These are phyloP conservation scores for Cetradonia linearis DNA, from an alignment of 495 filamentous ascomycete species.

Conservation along the genomic window DNA sequence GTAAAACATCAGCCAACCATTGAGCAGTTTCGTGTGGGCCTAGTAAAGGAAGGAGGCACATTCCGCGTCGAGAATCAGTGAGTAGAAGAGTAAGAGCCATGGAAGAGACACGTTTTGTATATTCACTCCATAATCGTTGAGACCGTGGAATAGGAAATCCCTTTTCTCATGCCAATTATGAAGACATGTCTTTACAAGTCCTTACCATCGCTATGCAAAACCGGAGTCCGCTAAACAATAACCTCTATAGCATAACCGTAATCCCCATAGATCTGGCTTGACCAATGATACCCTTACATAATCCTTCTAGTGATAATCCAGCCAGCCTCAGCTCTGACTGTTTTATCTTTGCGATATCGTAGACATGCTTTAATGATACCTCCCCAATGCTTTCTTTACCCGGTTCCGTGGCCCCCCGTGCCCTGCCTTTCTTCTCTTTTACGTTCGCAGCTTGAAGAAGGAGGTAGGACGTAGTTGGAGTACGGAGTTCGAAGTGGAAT, in stretches of 20 bases:
- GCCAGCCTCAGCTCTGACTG: slow-evolving; percentile 70
- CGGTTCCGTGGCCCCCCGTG: slow-evolving; percentile 67
- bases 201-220: slow-evolving; percentile 11
- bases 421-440: slow-evolving; percentile 60
- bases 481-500: slow-evolving; percentile 88
- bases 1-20: slow-evolving; percentile 21
- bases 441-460: slow-evolving; percentile 76
- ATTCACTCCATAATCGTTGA: background rate
- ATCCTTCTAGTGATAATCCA: slow-evolving; percentile 65
- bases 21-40: slow-evolving; percentile 16
- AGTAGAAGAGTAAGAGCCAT: background rate
- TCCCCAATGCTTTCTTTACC: slow-evolving; percentile 71
- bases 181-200: background rate
- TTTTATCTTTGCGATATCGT: slow-evolving; percentile 98
- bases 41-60: slow-evolving; percentile 17
- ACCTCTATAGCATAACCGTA: slow-evolving; percentile 55
- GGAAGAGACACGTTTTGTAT: background rate
- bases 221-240: background rate
- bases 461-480: slow-evolving; percentile 81
- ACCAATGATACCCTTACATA: slow-evolving; percentile 76
- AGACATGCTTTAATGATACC: slow-evolving; percentile 89
- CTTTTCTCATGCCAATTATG: background rate
- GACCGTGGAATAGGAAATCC: background rate
- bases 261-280: slow-evolving; percentile 87
- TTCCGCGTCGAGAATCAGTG: slow-evolving; percentile 13